These are phyloP conservation scores for Candida quercuum DNA, from an alignment of 805 yeast species.

Conservation along the genomic window DNA sequence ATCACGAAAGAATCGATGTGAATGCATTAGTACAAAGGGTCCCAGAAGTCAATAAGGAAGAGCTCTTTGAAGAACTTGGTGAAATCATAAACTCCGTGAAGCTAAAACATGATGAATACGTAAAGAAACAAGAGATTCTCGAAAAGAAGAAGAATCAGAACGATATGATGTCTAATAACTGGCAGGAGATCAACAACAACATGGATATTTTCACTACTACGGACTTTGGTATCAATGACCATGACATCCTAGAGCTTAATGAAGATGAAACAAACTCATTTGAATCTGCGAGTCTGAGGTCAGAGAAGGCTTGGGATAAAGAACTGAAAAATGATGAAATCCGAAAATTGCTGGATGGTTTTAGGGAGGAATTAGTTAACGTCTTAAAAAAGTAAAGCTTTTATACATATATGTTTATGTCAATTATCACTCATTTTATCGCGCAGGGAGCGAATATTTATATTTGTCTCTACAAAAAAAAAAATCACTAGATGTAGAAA, in stretches of 20 bases:
- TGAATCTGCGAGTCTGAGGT: conserved; percentile 2
- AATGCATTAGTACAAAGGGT: conserved; percentile 24
- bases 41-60: conserved; percentile 22
- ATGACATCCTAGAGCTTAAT: conserved; percentile 42
- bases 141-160: conserved; percentile 18
- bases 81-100: conserved; percentile 31
- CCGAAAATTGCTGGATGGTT: conserved; percentile 2
- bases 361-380: conserved; percentile 2
- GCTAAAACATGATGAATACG: conserved; percentile 28
- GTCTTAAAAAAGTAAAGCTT: not conserved
- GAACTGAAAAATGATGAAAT: conserved; percentile 3
- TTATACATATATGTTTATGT: too few relatives aligned
- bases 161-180: conserved; percentile 30
- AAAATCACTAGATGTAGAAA: too few relatives aligned
- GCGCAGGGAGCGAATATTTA: too few relatives aligned
- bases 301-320: conserved; percentile 1
- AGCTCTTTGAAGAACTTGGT: conserved; percentile 33
- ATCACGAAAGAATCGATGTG: conserved; percentile 39
- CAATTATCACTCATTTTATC: too few relatives aligned
- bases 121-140: conserved; percentile 22
- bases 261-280: conserved; percentile 18
- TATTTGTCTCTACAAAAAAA: too few relatives aligned
- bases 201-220: conserved; percentile 35
- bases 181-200: conserved; percentile 37
- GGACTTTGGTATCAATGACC: conserved; percentile 45